phyloP scores from a whole-genome alignment of 1,284 basidiomycete species.

The Pseudozyma pruni region DNA sequence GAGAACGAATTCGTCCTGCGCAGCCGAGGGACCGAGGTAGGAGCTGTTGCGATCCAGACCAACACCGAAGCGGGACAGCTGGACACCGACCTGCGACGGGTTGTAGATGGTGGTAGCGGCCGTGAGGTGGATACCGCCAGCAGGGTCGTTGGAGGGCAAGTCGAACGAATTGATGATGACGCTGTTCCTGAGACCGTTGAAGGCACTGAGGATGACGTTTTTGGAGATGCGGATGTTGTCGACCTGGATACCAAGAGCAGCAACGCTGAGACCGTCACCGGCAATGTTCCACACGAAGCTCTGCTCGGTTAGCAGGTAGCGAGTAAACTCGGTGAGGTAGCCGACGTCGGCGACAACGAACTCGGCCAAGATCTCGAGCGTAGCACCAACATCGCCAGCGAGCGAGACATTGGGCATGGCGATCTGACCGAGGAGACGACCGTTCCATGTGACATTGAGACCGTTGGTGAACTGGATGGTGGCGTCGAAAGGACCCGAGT shows the following conservation, averaged over 20 bases:
- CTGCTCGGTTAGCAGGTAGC: constrained; percentile 75
- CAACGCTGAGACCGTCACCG: constrained; percentile 76
- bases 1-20: constrained; percentile 72
- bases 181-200: constrained; percentile 77
- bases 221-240: constrained; percentile 74
- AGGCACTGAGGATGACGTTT: constrained; percentile 77
- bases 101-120: constrained; percentile 76
- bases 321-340: constrained; percentile 77
- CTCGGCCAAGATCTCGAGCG: constrained; percentile 73
- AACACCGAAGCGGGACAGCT: constrained; percentile 76
- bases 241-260: constrained; percentile 70
- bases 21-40: constrained; percentile 75
- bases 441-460: constrained; percentile 76
- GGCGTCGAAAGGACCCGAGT: constrained; percentile 82
- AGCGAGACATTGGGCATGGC: constrained; percentile 73
- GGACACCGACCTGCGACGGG: constrained; percentile 81
- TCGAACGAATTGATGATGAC: constrained; percentile 79
- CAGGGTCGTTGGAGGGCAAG: constrained; percentile 78
- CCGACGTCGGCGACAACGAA: constrained; percentile 76
- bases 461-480: constrained; percentile 77
- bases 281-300: constrained; percentile 80
- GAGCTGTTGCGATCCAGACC: constrained; percentile 73
- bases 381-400: constrained; percentile 74
- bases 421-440: constrained; percentile 74
- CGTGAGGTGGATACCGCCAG: constrained; percentile 79